A percentile compares a stretch with the other conserved stretches of the same genome.
phyloP scores from a whole-genome alignment of 768 basidiomycete genomes.

The Gloeostereum incarnatum region DNA sequence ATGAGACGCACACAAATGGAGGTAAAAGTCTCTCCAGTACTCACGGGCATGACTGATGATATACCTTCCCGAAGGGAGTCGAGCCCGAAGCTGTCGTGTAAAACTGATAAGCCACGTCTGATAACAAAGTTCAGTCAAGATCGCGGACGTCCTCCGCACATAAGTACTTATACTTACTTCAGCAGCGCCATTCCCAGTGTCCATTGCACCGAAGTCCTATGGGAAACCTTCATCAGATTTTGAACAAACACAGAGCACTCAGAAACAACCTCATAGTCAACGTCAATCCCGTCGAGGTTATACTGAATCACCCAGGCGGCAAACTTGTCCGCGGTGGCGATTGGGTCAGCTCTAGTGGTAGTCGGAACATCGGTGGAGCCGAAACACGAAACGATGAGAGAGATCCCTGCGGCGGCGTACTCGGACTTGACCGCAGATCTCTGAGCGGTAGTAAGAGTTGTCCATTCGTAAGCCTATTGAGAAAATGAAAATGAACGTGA shows the following conservation, averaged over 20 bases:
- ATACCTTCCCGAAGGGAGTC: slow-evolving; percentile 38
- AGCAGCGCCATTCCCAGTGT: slow-evolving; percentile 38
- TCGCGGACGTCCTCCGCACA: not conserved
- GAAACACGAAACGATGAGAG: slow-evolving; percentile 56
- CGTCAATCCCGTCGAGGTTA: slow-evolving; percentile 60
- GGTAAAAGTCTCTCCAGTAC: slow-evolving; percentile 9
- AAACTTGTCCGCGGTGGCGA: slow-evolving; percentile 51
- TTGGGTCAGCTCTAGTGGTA: slow-evolving; percentile 46
- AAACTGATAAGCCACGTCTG: slow-evolving; percentile 45
- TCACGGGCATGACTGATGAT: slow-evolving; percentile 49
- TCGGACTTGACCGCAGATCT: slow-evolving; percentile 39
- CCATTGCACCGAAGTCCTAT: slow-evolving; percentile 55
- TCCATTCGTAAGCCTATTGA: slow-evolving; percentile 42
- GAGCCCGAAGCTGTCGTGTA: slow-evolving; percentile 37
- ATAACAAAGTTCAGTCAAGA: not conserved
- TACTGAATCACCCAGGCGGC: slow-evolving; percentile 57
- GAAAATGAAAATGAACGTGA: not conserved
- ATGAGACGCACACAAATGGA: not conserved
- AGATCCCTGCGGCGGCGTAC: slow-evolving; percentile 50
- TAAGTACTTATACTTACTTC: slow-evolving; percentile 24
- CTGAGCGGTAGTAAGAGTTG: slow-evolving; percentile 29
- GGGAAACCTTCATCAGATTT: slow-evolving; percentile 1
- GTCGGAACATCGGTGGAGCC: slow-evolving; percentile 53
- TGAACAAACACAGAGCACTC: too few species aligned
- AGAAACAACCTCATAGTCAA: slow-evolving; percentile 54